These are phyloP conservation scores for Aspergillus sp. DNA, from an alignment of 2,329 filamentous ascomycete genomes.

Conservation along the genomic window DNA sequence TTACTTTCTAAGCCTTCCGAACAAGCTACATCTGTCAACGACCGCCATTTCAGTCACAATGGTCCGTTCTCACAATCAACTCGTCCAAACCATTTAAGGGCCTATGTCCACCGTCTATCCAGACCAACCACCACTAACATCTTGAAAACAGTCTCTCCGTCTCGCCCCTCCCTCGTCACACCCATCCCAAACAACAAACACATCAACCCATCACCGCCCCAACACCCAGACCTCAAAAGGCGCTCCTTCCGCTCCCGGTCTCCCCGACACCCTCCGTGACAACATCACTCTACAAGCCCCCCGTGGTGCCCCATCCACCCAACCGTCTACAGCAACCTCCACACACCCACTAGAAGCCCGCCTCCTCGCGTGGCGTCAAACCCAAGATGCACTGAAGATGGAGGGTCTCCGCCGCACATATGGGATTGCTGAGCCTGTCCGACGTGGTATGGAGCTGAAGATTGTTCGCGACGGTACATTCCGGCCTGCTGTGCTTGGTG, in stretches of 20 bases:
- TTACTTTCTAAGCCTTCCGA: not conserved
- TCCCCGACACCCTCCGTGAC: conserved; percentile 89
- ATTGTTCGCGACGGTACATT: conserved; percentile 74
- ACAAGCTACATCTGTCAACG: conserved; percentile 3
- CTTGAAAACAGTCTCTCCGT: conserved; percentile 70
- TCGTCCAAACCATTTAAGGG: conserved; percentile 5
- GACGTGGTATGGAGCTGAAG: conserved; percentile 92
- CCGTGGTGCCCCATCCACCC: conserved; percentile 46
- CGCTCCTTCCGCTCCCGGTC: conserved; percentile 86
- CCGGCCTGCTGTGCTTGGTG: conserved; percentile 69
- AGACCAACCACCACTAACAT: not conserved
- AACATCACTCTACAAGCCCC: conserved; percentile 68
- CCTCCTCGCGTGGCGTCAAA: conserved; percentile 84
- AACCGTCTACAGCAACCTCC: conserved; percentile 54
- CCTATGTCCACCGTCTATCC: conserved; percentile 1
- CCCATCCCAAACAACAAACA: conserved; percentile 65
- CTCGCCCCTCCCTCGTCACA: conserved; percentile 73
- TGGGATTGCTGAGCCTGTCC: conserved; percentile 88
- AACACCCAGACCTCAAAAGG: conserved; percentile 57
- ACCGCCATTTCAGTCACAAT: conserved; percentile 21
- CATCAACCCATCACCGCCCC: conserved; percentile 58
- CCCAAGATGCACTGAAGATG: conserved; percentile 86
- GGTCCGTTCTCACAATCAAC: conserved; percentile 24
- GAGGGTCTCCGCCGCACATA: conserved; percentile 81
- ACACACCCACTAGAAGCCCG: conserved; percentile 89